Percentiles rank a stretch among this genome's conserved stretches.
phyloP scores from a whole-genome alignment of 2,329 filamentous ascomycete species.

The Aspergillus udagawae region DNA sequence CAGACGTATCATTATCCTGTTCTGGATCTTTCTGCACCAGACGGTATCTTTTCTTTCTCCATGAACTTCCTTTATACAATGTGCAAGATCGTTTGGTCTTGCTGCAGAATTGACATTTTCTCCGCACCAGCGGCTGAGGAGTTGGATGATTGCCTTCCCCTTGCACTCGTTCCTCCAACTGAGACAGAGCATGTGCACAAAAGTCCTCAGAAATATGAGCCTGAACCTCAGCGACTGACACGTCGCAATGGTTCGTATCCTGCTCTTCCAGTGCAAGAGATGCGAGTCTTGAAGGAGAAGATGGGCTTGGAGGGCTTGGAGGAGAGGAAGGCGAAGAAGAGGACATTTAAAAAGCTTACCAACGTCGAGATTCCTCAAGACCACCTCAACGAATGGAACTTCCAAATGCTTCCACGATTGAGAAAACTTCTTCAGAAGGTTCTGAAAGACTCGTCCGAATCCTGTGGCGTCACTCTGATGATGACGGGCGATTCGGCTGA shows the following conservation, averaged over 20 bases:
- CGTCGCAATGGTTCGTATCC: constrained; percentile 17
- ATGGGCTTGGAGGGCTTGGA: constrained; percentile 11
- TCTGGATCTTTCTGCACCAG: constrained; percentile 38
- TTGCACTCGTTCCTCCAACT: constrained; percentile 35
- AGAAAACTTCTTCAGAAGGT: constrained; percentile 57
- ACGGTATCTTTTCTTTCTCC: constrained; percentile 40
- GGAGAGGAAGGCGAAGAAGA: constrained; percentile 35
- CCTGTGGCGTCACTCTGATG: constrained; percentile 57
- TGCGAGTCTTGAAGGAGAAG: constrained; percentile 22
- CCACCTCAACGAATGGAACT: constrained; percentile 57
- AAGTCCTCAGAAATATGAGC: constrained; percentile 14
- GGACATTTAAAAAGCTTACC: constrained; percentile 43
- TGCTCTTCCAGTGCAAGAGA: constrained; percentile 18
- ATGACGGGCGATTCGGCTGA: constrained; percentile 57
- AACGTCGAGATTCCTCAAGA: constrained; percentile 52
- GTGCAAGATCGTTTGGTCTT: constrained; percentile 40
- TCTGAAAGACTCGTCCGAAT: constrained; percentile 56
- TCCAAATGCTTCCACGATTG: constrained; percentile 53
- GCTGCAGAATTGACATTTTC: constrained; percentile 40
- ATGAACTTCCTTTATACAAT: constrained; percentile 44
- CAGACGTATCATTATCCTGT: constrained; percentile 41
- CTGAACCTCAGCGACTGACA: constrained; percentile 9
- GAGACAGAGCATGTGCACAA: constrained; percentile 24
- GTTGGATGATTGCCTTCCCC: constrained; percentile 39
- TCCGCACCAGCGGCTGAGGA: constrained; percentile 38